Evolutionary conservation across 345 rosid species (phyloP), one percentile per base, ranked within the genome.

Genomic region (Excoecaria cochinchinensis): DNA sequence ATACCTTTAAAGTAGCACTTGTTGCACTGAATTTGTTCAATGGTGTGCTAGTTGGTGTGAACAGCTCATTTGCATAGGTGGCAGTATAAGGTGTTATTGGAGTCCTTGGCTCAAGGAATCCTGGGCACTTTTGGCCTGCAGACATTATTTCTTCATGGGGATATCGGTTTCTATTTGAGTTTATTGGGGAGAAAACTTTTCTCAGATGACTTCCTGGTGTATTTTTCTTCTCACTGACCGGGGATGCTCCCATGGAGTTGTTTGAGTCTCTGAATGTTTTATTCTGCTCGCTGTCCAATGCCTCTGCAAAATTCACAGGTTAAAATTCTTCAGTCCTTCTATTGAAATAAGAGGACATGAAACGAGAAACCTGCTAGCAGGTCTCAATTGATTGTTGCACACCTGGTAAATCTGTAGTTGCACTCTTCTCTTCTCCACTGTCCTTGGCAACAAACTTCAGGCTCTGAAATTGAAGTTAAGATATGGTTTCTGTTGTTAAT

Each of bases 1-100:
- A 16, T 86, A 87, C 97, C 93, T 91, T 91, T 77, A 95, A 48
- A 77, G 66, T 79, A 46, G 88, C 81, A 84, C 94, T 82, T 82
- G 83, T 78, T 44, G 86, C 87, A 58, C 78, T 78, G 59, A 90
- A 86, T 61, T 90, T 88, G 68, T 84, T 84, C 40, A 88, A 84
- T 56, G 91, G 89, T 51, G 89, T 91, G 83, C 78, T 74, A 5
- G 44, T 44, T 48, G 67, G 69, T 19, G 76, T 81, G 74, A 53
- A 76, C 57, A 80, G 77, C 69, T 81, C 79, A 62, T 79, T 58
- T 44, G 74, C 74, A 61, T 69, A n/a, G 67, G 72, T 40, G 50
- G 50, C 71, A 52, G 69, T 70, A 17, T 57, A 69, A 51, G 84
- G 87, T 63, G 91, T 82, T 67, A 63, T 78, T 19, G 97, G 97